A percentile compares a stretch with the other conserved stretches of the same genome.
These are phyloP conservation scores for Glycine tomentella DNA, from an alignment of 306 rosid species.

Conservation along the genomic window DNA sequence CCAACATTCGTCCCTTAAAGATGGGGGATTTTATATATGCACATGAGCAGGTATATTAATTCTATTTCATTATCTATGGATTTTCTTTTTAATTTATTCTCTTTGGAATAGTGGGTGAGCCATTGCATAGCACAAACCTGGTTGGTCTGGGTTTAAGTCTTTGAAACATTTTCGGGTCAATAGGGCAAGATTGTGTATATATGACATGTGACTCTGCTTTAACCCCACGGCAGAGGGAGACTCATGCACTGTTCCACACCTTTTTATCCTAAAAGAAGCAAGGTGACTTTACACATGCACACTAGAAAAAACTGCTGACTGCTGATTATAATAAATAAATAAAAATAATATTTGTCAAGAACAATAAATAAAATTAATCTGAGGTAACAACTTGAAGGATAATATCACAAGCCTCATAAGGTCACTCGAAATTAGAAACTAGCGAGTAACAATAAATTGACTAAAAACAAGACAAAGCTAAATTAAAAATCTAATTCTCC, in stretches of 20 bases:
- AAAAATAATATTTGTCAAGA: not conserved
- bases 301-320: not conserved
- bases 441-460: not conserved
- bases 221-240: not conserved
- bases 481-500: not conserved
- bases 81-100: not conserved
- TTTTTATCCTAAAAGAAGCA: not conserved
- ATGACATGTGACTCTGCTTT: not conserved
- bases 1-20: slow-evolving; percentile 78
- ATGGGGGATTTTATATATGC: slow-evolving; percentile 87
- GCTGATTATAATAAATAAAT: not conserved
- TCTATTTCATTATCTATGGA: not conserved
- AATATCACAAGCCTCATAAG: not conserved
- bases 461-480: not conserved
- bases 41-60: slow-evolving; percentile 78
- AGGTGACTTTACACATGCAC: not conserved
- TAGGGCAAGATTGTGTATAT: not conserved
- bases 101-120: not conserved
- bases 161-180: not conserved
- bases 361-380: not conserved
- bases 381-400: not conserved
- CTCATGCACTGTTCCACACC: not conserved
- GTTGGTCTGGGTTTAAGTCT: not conserved
- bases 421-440: not conserved
- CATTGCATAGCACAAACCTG: not conserved